Evolutionary conservation across 2,329 filamentous ascomycete species (phyloP).

Genomic region (Mycosphaerella arachidis): DNA sequence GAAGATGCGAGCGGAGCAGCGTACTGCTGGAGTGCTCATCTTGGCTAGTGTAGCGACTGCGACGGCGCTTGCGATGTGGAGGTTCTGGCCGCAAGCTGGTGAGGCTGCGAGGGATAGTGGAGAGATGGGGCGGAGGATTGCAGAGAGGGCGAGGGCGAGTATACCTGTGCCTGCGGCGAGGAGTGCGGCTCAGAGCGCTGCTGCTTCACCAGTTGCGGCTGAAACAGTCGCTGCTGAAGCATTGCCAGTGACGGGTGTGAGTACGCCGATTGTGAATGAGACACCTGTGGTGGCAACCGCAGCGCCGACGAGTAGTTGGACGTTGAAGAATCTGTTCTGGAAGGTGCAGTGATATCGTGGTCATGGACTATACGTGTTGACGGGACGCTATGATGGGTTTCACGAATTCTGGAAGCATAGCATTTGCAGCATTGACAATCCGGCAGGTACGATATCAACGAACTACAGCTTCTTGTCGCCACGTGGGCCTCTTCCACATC

Average conservation of each 20-base stretch:
- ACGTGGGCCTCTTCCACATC: no score
- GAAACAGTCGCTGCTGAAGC: background rate
- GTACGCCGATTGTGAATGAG: background rate
- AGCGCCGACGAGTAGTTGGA: background rate
- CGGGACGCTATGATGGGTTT: background rate
- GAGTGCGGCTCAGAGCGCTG: background rate
- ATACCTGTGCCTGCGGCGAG: slow-evolving; percentile 15
- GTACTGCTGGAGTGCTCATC: slow-evolving; percentile 18
- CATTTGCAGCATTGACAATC: no score
- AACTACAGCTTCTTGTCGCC: no score
- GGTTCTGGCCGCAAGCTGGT: slow-evolving; percentile 23
- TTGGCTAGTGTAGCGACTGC: slow-evolving; percentile 19
- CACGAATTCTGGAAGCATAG: background rate
- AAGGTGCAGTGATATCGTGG: background rate
- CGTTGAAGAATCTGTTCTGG: background rate
- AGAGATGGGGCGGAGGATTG: slow-evolving; percentile 22
- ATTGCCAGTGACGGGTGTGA: background rate
- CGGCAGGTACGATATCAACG: no score
- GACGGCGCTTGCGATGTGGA: slow-evolving; percentile 22
- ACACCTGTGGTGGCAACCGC: background rate
- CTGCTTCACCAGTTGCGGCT: background rate
- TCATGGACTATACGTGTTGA: no score
- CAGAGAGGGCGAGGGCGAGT: slow-evolving; percentile 15
- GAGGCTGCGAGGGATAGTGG: slow-evolving; percentile 13
- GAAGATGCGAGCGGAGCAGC: slow-evolving; percentile 19